These are phyloP conservation scores for Pueraria montana DNA, from an alignment of 306 rosid genomes.

Conservation along the genomic window DNA sequence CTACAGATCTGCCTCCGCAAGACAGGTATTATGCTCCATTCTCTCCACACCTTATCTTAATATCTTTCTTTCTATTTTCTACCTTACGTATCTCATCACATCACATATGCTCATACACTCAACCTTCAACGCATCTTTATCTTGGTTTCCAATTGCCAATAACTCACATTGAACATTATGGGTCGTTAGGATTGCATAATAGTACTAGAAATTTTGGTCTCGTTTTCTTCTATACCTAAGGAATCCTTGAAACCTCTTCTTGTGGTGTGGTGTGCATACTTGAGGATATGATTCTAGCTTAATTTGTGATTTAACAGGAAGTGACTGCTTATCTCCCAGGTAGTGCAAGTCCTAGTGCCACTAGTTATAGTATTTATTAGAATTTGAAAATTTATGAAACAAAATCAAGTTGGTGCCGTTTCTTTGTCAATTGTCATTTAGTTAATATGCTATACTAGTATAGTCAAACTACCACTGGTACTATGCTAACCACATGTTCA, in stretches of 20 bases:
- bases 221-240: slow-evolving; percentile 5
- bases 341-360: slow-evolving; percentile 50
- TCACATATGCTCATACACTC: neutral
- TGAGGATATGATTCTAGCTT: slow-evolving; percentile 48
- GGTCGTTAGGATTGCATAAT: neutral
- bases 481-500: slow-evolving; percentile 39
- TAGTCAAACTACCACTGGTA: slow-evolving; percentile 33
- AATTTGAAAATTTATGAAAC: slow-evolving; percentile 46
- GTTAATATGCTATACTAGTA: slow-evolving; percentile 32
- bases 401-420: slow-evolving; percentile 54
- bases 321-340: slow-evolving; percentile 45
- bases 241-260: neutral
- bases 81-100: slow-evolving; percentile 15
- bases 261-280: neutral
- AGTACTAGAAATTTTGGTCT: neutral
- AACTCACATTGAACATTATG: neutral
- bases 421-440: slow-evolving; percentile 54
- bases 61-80: slow-evolving; percentile 21
- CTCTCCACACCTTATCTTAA: slow-evolving; percentile 40
- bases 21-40: slow-evolving; percentile 63
- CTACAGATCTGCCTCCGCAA: slow-evolving; percentile 73
- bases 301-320: slow-evolving; percentile 49
- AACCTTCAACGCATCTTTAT: neutral
- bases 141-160: neutral
- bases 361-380: slow-evolving; percentile 35